Evolutionary conservation across 192 early-diverging fungal species (phyloP).

Genomic region (Backusella tarrabulga): DNA sequence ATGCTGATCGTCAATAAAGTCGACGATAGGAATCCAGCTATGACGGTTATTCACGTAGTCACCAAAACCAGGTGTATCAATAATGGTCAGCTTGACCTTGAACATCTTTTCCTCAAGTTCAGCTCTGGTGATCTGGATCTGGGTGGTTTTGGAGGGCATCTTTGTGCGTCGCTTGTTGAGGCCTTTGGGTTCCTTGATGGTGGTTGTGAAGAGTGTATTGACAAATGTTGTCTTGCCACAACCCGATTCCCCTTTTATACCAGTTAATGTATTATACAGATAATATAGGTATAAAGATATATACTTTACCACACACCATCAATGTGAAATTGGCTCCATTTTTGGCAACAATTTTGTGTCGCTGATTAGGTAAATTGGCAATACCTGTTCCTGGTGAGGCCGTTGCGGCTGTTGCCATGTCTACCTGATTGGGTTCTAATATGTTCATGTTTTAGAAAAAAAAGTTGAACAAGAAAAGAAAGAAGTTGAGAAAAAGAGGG

Average conservation of each 20-base stretch:
- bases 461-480: neutral
- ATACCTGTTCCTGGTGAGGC: constrained; percentile 82
- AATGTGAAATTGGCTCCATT: constrained; percentile 95
- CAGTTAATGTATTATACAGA: neutral
- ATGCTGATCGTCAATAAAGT: constrained; percentile 99
- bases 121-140: constrained; percentile 96
- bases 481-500: neutral
- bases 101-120: constrained; percentile 99
- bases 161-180: constrained; percentile 76
- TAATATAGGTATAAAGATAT: neutral
- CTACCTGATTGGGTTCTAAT: neutral
- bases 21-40: constrained; percentile 96
- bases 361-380: constrained; percentile 98
- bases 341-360: constrained; percentile 97
- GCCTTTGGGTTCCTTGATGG: constrained; percentile 91
- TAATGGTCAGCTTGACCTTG: constrained; percentile 92
- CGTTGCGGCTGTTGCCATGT: constrained; percentile 17
- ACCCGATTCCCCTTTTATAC: constrained; percentile 86
- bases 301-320: constrained; percentile 84
- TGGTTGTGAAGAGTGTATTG: constrained; percentile 97
- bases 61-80: constrained; percentile 89
- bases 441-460: neutral
- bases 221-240: constrained; percentile 98
- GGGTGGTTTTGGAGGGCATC: constrained; percentile 89
- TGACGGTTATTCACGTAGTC: constrained; percentile 93